Percentiles rank a stretch among this genome's conserved stretches.
Evolutionary conservation across 2,329 filamentous ascomycete genomes (phyloP).

Genomic region (Colletotrichum sansevieriae): DNA sequence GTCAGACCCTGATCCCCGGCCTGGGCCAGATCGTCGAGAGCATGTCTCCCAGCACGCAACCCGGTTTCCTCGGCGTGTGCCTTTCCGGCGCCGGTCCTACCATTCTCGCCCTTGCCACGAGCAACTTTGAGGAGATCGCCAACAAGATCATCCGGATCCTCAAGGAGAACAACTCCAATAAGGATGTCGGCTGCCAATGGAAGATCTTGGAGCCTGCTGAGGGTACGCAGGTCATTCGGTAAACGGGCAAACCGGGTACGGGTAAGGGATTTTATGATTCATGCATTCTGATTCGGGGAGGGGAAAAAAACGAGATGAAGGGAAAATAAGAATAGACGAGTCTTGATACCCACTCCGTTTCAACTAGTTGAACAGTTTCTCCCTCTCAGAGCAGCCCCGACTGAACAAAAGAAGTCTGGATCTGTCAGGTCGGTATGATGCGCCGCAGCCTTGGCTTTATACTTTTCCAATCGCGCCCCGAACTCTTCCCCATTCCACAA

Average conservation of each 20-base stretch:
- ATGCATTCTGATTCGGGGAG: too few species aligned
- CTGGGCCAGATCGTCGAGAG: conserved; percentile 90
- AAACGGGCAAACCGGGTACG: not conserved
- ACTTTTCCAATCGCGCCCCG: conserved; percentile 10
- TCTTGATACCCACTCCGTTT: conserved; percentile 24
- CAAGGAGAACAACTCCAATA: conserved; percentile 65
- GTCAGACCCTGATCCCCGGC: conserved; percentile 90
- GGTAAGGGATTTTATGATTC: not conserved
- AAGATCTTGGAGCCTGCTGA: conserved; percentile 89
- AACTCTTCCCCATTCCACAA: conserved; percentile 34
- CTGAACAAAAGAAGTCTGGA: not conserved
- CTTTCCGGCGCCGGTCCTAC: conserved; percentile 95
- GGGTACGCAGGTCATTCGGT: conserved; percentile 65
- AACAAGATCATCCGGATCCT: conserved; percentile 82
- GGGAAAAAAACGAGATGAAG: not conserved
- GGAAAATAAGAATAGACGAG: conserved; percentile 16
- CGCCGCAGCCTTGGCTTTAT: not conserved
- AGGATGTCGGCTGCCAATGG: conserved; percentile 86
- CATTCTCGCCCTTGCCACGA: conserved; percentile 91
- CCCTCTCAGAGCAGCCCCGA: not conserved
- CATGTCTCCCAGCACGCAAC: conserved; percentile 88
- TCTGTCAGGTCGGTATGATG: not conserved
- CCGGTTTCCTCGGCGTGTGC: conserved; percentile 92
- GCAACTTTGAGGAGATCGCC: conserved; percentile 90
- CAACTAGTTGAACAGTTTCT: not conserved